Evolutionary conservation across 257 asterid genomes (phyloP), one percentile per base, ranked within the genome.

Genomic region (Jaltomata sinuosa): DNA sequence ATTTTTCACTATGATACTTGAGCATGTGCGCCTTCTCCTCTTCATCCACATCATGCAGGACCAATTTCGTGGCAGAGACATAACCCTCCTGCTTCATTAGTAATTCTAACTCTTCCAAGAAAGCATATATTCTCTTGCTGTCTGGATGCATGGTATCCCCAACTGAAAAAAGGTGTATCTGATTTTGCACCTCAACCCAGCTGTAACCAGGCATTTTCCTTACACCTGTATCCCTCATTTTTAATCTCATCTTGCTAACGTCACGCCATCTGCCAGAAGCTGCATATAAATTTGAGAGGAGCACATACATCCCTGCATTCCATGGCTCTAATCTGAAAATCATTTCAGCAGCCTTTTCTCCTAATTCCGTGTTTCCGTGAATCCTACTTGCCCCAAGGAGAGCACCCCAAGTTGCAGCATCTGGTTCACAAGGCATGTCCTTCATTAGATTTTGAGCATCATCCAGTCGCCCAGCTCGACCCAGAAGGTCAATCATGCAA

Each of bases 361-460:
- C 99, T 79, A 96, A 84, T 86, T 87, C 90, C 16, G 97, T 89
- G 84, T 93, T 90, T 25, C 98, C 98, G 64, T 96, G 98, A 62
- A 93, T 95, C 88, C 96, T 88, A 89, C 99, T 92, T 68, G 99
- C 99, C 80, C 98, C 98, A n/a, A 96, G 98, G 71, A 96, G 95
- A 57, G 99, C 97, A 80, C 98, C 98, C 99, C 99, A 97, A 25
- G 98, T 92, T 55, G 98, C 97, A 86, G 99, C 97, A 68, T 96
- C 98, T 55, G 99, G 97, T 86, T 94, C 97, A 19, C 92, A 91
- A 52, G 98, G 95, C 98, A 94, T 93, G 65, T 79, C 87, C 80
- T 55, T 88, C 89, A 96, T 91, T 69, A 94, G 89, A 78, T 89
- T 87, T 84, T 93, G 92, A 83, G 99, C 99, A n/a, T 94, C 97